These are phyloP conservation scores for Escallonia herrerae DNA, from an alignment of 129 eudicot genomes.

Conservation along the genomic window DNA sequence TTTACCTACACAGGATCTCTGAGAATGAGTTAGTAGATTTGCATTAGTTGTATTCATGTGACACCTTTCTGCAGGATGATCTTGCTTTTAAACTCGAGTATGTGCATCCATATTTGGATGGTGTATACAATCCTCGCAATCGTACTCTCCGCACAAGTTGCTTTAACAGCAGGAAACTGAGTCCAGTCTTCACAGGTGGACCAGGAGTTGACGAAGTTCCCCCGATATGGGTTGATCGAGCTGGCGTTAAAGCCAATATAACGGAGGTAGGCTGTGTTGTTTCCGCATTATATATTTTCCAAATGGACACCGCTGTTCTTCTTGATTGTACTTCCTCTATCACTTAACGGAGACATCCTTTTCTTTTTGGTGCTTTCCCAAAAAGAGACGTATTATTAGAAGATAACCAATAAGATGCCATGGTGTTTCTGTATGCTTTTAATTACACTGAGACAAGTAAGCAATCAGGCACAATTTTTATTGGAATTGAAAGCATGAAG, in stretches of 20 bases:
- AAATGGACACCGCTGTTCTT: too few species aligned
- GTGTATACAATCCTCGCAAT: slow-evolving; percentile 64
- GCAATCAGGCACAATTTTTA: too few species aligned
- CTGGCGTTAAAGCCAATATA: slow-evolving; percentile 86
- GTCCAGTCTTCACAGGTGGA: slow-evolving; percentile 98
- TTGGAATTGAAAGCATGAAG: too few species aligned
- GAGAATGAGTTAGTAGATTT: background rate
- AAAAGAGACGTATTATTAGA: too few species aligned
- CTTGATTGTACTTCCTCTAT: too few species aligned
- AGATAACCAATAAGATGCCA: too few species aligned
- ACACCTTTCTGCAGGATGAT: slow-evolving; percentile 69
- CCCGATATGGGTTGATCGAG: slow-evolving; percentile 95
- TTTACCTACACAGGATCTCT: background rate
- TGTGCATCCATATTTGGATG: slow-evolving; percentile 90
- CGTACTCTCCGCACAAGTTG: slow-evolving; percentile 81
- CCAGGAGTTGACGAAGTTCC: slow-evolving; percentile 98
- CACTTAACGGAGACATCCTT: too few species aligned
- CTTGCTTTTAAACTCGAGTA: slow-evolving; percentile 90
- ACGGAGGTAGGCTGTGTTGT: slow-evolving; percentile 56
- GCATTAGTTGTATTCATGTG: background rate
- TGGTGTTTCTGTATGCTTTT: too few species aligned
- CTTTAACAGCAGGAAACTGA: slow-evolving; percentile 87
- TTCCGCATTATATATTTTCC: background rate
- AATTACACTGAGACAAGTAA: too few species aligned
- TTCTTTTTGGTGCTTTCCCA: too few species aligned